Evolutionary conservation across 179 eudicot species (phyloP), one percentile per base, ranked within the genome.

Genomic region (Pouteria campechiana): DNA sequence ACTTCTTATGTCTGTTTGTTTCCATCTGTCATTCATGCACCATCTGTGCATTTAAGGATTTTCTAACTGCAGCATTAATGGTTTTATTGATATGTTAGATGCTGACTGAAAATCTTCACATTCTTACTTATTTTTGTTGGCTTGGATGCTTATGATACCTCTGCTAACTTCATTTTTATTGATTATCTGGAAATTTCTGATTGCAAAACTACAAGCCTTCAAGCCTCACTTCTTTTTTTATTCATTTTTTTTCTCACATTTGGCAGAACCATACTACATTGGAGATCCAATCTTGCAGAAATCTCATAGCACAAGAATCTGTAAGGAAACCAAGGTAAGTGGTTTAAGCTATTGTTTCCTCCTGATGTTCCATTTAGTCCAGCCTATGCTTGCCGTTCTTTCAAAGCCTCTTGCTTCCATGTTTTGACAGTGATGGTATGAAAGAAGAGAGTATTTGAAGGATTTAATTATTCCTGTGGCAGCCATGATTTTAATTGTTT

Each of bases 291-390:
- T 38, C 38, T 46, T 33, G 0, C 42, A 11, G 22, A 46, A 31
- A 43, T 46, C 64, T 17, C 50, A 59, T 56, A 41, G 21, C 27
- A 24, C 55, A 13, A 50, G 53, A 30, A 30, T 29, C 12, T 24
- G 9, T 44, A 47, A 45, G 32, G 29, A 48, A 48, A 44, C 64
- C 52, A 37, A 36, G 60, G 70, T 54, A 45, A 30, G 57, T 25
- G 10, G 20, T 13, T 16, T 4, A 21, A 9, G 11, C 14, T 12
- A 39, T 14, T 25, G 22, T 49, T 12, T 50, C 18, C 7, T 14
- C n/a, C n/a, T n/a, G n/a, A n/a, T n/a, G n/a, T n/a, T n/a, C n/a
- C n/a, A n/a, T n/a, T n/a, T n/a, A n/a, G n/a, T n/a, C n/a, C n/a
- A n/a, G n/a, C n/a, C n/a, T n/a, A n/a, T n/a, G n/a, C n/a, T n/a